phyloP scores from a whole-genome alignment of 768 basidiomycete genomes.

The Suillus ampliporus region DNA sequence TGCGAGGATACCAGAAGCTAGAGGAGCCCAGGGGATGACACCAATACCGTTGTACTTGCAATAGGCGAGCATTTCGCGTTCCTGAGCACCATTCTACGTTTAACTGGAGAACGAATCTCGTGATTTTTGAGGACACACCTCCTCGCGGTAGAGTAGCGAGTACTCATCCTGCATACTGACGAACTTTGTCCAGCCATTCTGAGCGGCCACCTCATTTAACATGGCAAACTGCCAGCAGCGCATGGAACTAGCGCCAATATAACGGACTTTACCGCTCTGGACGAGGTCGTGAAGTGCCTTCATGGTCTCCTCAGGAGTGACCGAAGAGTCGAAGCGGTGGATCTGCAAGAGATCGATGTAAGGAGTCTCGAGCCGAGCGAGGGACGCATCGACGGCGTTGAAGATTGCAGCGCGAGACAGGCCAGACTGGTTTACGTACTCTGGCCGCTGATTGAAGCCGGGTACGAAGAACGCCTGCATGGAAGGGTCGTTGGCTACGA shows the following conservation, averaged over 20 bases:
- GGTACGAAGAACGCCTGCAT: background rate
- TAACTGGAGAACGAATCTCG: background rate
- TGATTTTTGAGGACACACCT: slow-evolving; percentile 33
- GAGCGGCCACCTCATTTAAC: slow-evolving; percentile 50
- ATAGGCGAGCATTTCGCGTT: slow-evolving; percentile 51
- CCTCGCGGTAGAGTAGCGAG: slow-evolving; percentile 59
- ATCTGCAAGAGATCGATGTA: slow-evolving; percentile 51
- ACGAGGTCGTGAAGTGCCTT: slow-evolving; percentile 57
- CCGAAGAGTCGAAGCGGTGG: slow-evolving; percentile 45
- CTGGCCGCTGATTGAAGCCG: slow-evolving; percentile 7
- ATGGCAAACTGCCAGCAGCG: slow-evolving; percentile 50
- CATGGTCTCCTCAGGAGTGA: slow-evolving; percentile 53
- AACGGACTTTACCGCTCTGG: slow-evolving; percentile 52
- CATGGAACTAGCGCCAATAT: slow-evolving; percentile 56
- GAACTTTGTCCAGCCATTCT: slow-evolving; percentile 56
- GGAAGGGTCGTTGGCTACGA: slow-evolving; percentile 18
- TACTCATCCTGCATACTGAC: slow-evolving; percentile 62
- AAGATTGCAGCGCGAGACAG: slow-evolving; percentile 45
- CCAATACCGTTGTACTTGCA: slow-evolving; percentile 57
- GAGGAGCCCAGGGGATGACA: slow-evolving; percentile 56
- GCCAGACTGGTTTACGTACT: slow-evolving; percentile 39
- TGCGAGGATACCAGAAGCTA: slow-evolving; percentile 45
- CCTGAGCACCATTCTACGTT: slow-evolving; percentile 36
- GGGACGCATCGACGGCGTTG: slow-evolving; percentile 44
- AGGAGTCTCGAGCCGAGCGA: slow-evolving; percentile 41